Percentiles rank a stretch among this genome's conserved stretches.
Evolutionary conservation across 2,329 filamentous ascomycete species (phyloP).

Genomic region (Diaporthe vaccinii): DNA sequence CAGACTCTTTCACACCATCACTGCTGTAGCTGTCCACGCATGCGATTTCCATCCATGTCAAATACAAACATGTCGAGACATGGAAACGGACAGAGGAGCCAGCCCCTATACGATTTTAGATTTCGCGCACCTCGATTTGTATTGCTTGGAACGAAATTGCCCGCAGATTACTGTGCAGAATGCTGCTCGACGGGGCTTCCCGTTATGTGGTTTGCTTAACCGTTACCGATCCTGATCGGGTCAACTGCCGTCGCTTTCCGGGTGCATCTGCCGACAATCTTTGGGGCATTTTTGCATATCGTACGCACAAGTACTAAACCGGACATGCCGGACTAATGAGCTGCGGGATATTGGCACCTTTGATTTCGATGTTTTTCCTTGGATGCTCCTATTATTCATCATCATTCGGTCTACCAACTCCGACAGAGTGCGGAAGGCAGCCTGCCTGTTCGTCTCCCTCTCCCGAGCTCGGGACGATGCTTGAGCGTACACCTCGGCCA

Average conservation of each 20-base stretch:
- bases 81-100: no score
- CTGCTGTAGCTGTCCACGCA: no score
- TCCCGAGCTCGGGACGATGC: conserved; percentile 6
- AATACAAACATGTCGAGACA: background rate
- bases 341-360: background rate
- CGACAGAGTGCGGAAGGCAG: conserved; percentile 10
- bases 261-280: conserved; percentile 31
- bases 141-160: background rate
- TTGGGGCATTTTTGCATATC: background rate
- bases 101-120: background rate
- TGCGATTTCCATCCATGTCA: background rate
- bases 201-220: background rate
- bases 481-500: conserved; percentile 4
- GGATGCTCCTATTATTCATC: background rate
- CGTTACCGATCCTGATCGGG: background rate
- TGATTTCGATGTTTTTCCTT: background rate
- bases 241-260: conserved; percentile 25
- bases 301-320: background rate
- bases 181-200: background rate
- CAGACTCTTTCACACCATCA: no score
- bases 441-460: background rate
- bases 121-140: background rate
- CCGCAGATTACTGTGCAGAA: background rate
- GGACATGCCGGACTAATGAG: background rate
- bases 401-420: background rate